phyloP scores from a whole-genome alignment of 2,329 filamentous ascomycete species.

The Diaporthe capsici region DNA sequence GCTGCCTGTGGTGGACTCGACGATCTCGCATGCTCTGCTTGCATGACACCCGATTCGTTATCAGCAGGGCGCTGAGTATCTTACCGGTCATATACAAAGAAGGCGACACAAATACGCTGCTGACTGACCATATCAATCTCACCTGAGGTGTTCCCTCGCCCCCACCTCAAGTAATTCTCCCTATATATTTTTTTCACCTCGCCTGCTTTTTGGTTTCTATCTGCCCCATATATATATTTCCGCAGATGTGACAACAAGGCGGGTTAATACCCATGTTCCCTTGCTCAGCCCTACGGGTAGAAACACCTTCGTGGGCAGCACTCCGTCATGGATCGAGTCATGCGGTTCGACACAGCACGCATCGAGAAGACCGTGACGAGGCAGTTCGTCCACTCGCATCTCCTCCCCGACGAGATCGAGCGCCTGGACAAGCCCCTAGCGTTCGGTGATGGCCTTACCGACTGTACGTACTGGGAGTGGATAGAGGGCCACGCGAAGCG shows the following conservation, averaged over 20 bases:
- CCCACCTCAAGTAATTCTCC: not conserved
- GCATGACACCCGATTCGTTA: slow-evolving; percentile 24
- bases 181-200: not conserved
- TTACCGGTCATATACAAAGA: not conserved
- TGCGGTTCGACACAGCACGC: slow-evolving; percentile 79
- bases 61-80: slow-evolving; percentile 19
- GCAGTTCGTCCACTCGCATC: slow-evolving; percentile 75
- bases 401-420: slow-evolving; percentile 73
- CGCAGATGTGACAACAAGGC: slow-evolving; percentile 13
- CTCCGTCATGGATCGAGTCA: slow-evolving; percentile 33
- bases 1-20: slow-evolving; percentile 15
- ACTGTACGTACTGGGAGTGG: slow-evolving; percentile 85
- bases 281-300: slow-evolving; percentile 32
- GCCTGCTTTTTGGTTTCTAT: not conserved
- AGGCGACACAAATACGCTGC: not conserved
- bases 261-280: slow-evolving; percentile 14
- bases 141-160: not conserved
- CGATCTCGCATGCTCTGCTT: slow-evolving; percentile 13
- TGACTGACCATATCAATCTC: not conserved
- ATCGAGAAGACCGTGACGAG: slow-evolving; percentile 80
- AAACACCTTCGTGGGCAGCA: not conserved
- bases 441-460: slow-evolving; percentile 78
- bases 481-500: slow-evolving; percentile 78
- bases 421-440: slow-evolving; percentile 73
- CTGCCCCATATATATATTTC: slow-evolving; percentile 13